phyloP scores from a whole-genome alignment of 208 protist genomes.

The Trypanosoma vivax region DNA sequence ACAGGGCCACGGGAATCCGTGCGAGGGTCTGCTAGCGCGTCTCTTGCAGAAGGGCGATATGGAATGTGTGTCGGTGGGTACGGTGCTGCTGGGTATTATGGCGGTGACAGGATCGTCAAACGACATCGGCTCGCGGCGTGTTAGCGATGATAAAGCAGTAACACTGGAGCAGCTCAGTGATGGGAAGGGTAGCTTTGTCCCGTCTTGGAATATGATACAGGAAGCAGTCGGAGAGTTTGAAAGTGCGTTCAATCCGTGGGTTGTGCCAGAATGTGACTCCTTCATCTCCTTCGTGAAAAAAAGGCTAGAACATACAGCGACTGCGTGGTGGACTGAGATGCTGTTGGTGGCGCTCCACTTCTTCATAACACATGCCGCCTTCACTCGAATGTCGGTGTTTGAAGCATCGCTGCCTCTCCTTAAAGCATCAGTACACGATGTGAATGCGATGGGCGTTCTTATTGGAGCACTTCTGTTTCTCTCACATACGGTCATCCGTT shows the following conservation, averaged over 20 bases:
- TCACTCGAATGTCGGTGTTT: constrained; percentile 10
- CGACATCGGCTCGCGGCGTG: too few relatives aligned
- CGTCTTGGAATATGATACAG: too few relatives aligned
- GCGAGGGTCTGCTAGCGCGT: not conserved
- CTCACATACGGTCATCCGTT: not conserved
- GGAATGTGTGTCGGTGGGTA: constrained; percentile 7
- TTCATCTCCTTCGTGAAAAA: constrained; percentile 4
- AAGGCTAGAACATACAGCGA: not conserved
- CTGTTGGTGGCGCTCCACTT: constrained; percentile 8
- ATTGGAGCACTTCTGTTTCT: constrained; percentile 8
- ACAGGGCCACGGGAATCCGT: not conserved
- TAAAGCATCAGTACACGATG: not conserved
- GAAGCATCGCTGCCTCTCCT: constrained; percentile 6
- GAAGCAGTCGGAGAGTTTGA: too few relatives aligned
- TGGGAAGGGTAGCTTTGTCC: too few relatives aligned
- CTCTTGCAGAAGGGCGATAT: constrained; percentile 7
- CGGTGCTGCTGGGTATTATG: constrained; percentile 14
- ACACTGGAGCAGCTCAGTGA: too few relatives aligned
- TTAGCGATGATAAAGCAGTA: too few relatives aligned
- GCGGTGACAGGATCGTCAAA: too few relatives aligned
- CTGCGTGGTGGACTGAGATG: not conserved
- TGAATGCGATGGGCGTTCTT: not conserved
- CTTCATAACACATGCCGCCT: constrained; percentile 8
- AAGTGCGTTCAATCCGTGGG: too few relatives aligned
- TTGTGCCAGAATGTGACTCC: too few relatives aligned